phyloP scores from a whole-genome alignment of 2,329 filamentous ascomycete species.

The Penicillium sp. region DNA sequence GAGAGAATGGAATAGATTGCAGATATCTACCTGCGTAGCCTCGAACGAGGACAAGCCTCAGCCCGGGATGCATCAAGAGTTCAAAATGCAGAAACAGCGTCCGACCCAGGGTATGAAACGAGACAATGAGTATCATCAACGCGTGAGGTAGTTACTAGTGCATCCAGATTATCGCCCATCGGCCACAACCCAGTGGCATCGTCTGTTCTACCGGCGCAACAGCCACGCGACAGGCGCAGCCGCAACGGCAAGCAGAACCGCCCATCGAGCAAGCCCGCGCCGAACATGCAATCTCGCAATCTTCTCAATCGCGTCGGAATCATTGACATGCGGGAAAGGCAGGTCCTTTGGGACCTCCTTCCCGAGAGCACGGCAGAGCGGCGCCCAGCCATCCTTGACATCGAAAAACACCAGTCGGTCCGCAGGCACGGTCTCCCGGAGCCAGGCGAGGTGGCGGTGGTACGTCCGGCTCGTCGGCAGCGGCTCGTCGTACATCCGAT shows the following conservation, averaged over 20 bases:
- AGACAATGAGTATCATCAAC: no score
- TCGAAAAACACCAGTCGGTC: constrained; percentile 38
- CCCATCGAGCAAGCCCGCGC: constrained; percentile 31
- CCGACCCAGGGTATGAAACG: no score
- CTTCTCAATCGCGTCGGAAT: constrained; percentile 24
- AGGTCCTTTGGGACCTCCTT: constrained; percentile 36
- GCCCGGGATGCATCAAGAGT: no score
- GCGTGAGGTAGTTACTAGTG: no score
- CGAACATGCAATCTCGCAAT: constrained; percentile 22
- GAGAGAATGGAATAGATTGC: no score
- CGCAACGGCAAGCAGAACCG: constrained; percentile 19
- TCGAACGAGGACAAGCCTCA: no score
- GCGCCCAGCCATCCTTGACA: constrained; percentile 46
- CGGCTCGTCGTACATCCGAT: constrained; percentile 16
- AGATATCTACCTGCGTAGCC: no score
- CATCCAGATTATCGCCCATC: no score
- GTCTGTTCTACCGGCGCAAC: constrained; percentile 1
- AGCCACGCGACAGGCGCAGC: constrained; percentile 14
- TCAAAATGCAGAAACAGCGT: no score
- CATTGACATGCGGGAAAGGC: constrained; percentile 42
- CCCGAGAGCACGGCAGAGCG: constrained; percentile 46
- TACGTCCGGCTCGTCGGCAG: constrained; percentile 13
- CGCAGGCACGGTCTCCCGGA: constrained; percentile 28
- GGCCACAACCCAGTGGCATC: background rate
- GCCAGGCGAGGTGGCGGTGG: constrained; percentile 24